Evolutionary conservation across 192 early-diverging fungal genomes (phyloP).

Genomic region (Pilobolus umbonatus): DNA sequence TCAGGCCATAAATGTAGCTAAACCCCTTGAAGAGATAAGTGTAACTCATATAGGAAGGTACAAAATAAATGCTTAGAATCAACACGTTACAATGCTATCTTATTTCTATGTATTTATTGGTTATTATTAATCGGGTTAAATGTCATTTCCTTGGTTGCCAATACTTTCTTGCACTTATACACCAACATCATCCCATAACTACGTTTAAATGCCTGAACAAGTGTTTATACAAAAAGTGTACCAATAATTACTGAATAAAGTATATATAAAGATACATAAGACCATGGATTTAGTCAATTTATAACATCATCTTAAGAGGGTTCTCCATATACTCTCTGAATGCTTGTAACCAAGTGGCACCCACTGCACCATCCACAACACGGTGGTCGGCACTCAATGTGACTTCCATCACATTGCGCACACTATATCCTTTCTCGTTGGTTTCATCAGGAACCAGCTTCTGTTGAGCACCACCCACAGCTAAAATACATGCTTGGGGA

Average conservation of each 20-base stretch:
- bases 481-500: constrained; percentile 89
- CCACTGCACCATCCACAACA: constrained; percentile 92
- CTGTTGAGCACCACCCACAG: constrained; percentile 78
- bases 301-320: constrained; percentile 90
- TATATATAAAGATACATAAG: constrained; percentile 6
- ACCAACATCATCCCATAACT: too few species aligned
- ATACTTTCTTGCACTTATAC: too few species aligned
- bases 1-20: too few species aligned
- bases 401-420: constrained; percentile 74
- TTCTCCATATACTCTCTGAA: constrained; percentile 93
- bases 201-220: too few species aligned
- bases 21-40: too few species aligned
- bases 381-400: constrained; percentile 90
- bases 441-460: constrained; percentile 65
- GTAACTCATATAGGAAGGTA: too few species aligned
- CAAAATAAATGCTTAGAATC: too few species aligned
- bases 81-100: too few species aligned
- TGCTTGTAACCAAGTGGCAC: constrained; percentile 83
- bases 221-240: neutral
- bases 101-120: too few species aligned
- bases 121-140: too few species aligned
- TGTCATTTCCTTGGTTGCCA: too few species aligned
- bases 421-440: constrained; percentile 61
- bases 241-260: neutral
- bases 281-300: constrained; percentile 35